A percentile compares a stretch with the other conserved stretches of the same genome.
Conservation (phyloP, 257 asterid genomes). For the Ajuga chamaepitys region DNA sequence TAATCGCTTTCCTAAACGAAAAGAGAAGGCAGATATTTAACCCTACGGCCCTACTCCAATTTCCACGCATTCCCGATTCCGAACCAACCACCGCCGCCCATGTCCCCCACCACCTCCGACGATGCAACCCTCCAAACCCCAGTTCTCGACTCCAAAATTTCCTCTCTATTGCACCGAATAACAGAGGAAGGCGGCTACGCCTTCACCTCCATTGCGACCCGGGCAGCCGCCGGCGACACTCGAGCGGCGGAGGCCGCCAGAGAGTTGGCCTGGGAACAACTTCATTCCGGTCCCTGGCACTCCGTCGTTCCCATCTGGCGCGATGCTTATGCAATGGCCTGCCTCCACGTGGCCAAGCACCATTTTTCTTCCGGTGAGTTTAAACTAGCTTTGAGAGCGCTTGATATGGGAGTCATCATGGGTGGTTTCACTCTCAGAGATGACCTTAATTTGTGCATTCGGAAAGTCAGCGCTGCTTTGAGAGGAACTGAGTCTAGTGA, state of each 20-base stretch:
- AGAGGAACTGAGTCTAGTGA: slow-evolving; percentile 15
- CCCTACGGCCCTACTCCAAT: too few species aligned
- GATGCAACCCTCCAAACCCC: slow-evolving; percentile 57
- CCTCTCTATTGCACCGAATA: slow-evolving; percentile 43
- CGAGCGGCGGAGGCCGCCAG: slow-evolving; percentile 90
- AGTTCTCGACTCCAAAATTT: slow-evolving; percentile 42
- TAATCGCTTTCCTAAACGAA: too few species aligned
- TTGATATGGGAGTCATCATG: slow-evolving; percentile 94
- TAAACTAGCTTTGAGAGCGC: slow-evolving; percentile 42
- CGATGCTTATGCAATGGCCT: slow-evolving; percentile 89
- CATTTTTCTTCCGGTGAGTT: slow-evolving; percentile 49
- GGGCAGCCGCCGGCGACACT: slow-evolving; percentile 70
- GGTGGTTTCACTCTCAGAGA: slow-evolving; percentile 67
- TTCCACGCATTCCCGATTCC: too few species aligned
- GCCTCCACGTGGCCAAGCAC: slow-evolving; percentile 67
- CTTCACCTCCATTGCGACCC: slow-evolving; percentile 54
- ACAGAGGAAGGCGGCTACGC: slow-evolving; percentile 84
- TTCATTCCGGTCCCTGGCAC: slow-evolving; percentile 96
- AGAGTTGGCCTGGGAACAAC: slow-evolving; percentile 99
- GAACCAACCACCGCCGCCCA: slow-evolving; percentile 9
- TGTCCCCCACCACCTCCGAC: slow-evolving; percentile 17
- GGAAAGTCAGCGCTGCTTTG: slow-evolving; percentile 25
- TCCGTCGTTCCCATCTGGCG: slow-evolving; percentile 90
- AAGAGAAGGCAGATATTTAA: too few species aligned
- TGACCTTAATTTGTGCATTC: slow-evolving; percentile 47